Conservation (phyloP, 805 yeast genomes). For the Cyberlindnera maritima region DNA sequence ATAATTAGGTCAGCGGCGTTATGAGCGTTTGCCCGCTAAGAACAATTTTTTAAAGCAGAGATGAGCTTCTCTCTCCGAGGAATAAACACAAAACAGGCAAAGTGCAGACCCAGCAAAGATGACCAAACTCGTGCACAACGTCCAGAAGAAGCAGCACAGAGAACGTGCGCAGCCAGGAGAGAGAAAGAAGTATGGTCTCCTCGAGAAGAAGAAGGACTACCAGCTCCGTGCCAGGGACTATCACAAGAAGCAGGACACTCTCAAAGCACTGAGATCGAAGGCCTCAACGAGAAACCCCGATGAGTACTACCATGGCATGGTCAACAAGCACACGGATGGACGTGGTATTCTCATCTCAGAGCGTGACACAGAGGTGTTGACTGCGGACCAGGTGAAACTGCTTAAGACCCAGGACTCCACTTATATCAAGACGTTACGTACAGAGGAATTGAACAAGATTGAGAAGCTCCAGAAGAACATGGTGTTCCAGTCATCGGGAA, state of each 20-base stretch:
- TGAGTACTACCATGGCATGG: slow-evolving; percentile 96
- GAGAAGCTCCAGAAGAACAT: slow-evolving; percentile 46
- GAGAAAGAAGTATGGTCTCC: slow-evolving; percentile 73
- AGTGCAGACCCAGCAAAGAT: slow-evolving; percentile 31
- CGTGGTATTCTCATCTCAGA: slow-evolving; percentile 68
- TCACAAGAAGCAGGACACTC: slow-evolving; percentile 53
- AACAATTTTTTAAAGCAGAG: neutral
- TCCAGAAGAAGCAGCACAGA: slow-evolving; percentile 93
- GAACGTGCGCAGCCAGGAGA: slow-evolving; percentile 86
- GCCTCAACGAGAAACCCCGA: slow-evolving; percentile 82
- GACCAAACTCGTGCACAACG: slow-evolving; percentile 82
- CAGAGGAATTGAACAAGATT: slow-evolving; percentile 64
- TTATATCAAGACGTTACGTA: slow-evolving; percentile 75
- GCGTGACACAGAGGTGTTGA: slow-evolving; percentile 57
- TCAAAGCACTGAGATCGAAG: slow-evolving; percentile 71
- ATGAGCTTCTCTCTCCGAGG: neutral
- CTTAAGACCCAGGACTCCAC: slow-evolving; percentile 89
- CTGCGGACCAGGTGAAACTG: slow-evolving; percentile 74
- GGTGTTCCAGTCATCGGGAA: slow-evolving; percentile 57
- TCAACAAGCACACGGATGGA: slow-evolving; percentile 59
- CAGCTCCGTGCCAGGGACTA: slow-evolving; percentile 65
- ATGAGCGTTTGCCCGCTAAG: neutral
- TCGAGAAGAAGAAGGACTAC: slow-evolving; percentile 91
- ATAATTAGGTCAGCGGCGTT: neutral
- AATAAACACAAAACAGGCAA: neutral